Base-by-base conservation (phyloP, 2,329 filamentous ascomycete species). In the Fusarium burgessii region DNA sequence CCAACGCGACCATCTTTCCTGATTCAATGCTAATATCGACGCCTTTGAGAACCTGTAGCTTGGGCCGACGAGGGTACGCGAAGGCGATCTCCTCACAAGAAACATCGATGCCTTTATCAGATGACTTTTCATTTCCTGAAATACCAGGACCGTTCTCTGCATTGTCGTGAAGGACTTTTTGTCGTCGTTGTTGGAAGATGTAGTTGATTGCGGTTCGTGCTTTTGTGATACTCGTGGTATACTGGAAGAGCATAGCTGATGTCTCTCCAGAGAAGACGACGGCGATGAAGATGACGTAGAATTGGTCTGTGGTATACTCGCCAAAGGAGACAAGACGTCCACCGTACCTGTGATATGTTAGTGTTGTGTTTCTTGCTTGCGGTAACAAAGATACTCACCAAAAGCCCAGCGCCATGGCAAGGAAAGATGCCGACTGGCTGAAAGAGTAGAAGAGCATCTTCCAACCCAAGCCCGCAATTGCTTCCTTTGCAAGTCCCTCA, bases 41-140 rank as follows among this genome's bases (percentile, higher is more conserved):
- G 7, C 81, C 79, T 23, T 81, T 75, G 17, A 84, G 75, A 61
- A 83, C 77, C 58, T 79, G 76, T 10, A 78, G 50, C 66, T 76
- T 69, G 14, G 81, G 78, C 15, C 82, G 74, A 41, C 79, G 71
- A 7, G 89, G 88, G 62, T 92, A 92, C 2, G 87, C 81, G 76
- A 92, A 91, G 14, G 82, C 76, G 17, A 91, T 82, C 14, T 86
- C 78, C 23, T 83, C 79, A 66, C 90, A 86, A n/a, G 83, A 78
- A 1, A 90, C 71, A 2, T 78, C 74, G n/a, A 79, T 74, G 8
- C 79, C 76, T 63, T 80, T 75, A 32, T 66, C 68, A 1, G 42
- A 51, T 7, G 23, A 49, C 17, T 58, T 73, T 50, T 68, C 62
- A 36, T 23, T 29, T 15, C 15, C 15, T 0, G 36, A 33, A 11